Evolutionary conservation across 371 early-diverging fungal species (phyloP), one percentile per base, ranked within the genome.

Genomic region (Lichtheimia ornata): DNA sequence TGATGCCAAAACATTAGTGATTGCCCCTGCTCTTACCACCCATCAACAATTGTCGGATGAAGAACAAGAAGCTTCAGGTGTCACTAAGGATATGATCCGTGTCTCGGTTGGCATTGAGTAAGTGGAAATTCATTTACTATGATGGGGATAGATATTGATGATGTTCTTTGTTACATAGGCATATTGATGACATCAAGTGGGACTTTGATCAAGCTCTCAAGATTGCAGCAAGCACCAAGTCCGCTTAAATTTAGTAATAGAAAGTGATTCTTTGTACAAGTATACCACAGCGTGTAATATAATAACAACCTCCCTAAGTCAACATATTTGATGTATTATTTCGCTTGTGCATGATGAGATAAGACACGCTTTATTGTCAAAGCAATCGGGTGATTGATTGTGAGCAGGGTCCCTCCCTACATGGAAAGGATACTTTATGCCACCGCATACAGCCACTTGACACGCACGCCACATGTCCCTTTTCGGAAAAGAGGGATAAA

Each of bases 121-220:
- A 54, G 68, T 67, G 2, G 22, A 17, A 22, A 47, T 28, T 1
- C 11, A 35, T 44, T 12, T 47, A 15, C 6, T 22, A 4, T 20
- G 2, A 59, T 11, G 0, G 30, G 7, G 35, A 28, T 30, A 2
- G 35, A 9, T 35, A 35, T 35, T 35, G 35, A 35, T 55, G 3
- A 13, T 35, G 41, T 50, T 20, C 3, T 15, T 30, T 49, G 4
- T 4, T 62, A n/a, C n/a, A n/a, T n/a, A 67, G 68, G 45, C 91
- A 95, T 68, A 94, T 95, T 66, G 91, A 93, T 51, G 96, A 95
- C 66, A 94, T 95, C 74, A 92, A 86, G 69, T 87, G 78, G 58
- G 91, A 91, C 64, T 87, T 91, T 74, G 82, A 77, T 7, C 81
- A 83, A 64, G 87, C 87, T 18, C 60, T 84, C 35, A 66, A 66